Evolutionary conservation across 768 basidiomycete genomes (phyloP).

Genomic region (Russula emetica): DNA sequence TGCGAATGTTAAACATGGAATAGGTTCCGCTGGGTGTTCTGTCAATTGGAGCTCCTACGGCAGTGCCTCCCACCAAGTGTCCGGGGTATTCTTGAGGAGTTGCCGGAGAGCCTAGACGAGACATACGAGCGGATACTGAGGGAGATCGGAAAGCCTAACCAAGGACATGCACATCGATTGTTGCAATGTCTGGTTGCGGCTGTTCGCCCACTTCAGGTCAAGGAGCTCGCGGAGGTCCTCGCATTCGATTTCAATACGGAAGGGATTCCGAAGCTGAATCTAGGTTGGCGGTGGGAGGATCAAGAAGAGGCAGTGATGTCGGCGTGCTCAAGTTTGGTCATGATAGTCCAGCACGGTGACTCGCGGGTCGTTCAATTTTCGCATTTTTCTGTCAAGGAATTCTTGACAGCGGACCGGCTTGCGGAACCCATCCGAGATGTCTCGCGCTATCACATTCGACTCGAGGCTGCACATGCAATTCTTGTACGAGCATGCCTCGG

Average conservation of each 20-base stretch:
- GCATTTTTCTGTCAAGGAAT: slow-evolving; percentile 9
- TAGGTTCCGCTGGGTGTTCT: not conserved
- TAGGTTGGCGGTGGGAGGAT: not conserved
- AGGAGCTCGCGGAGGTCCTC: slow-evolving; percentile 3
- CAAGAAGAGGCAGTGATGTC: slow-evolving; percentile 3
- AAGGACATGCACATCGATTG: slow-evolving; percentile 2
- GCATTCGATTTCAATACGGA: not conserved
- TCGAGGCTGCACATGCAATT: not conserved
- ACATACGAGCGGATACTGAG: slow-evolving; percentile 10
- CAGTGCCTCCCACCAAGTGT: not conserved
- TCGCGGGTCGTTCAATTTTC: slow-evolving; percentile 1
- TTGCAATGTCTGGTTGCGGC: slow-evolving; percentile 1
- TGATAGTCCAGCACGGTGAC: not conserved
- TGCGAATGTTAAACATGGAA: no score
- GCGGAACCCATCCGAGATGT: not conserved
- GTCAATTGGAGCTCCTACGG: not conserved
- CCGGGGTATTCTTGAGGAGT: not conserved
- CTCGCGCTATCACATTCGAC: not conserved
- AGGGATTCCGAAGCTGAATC: not conserved
- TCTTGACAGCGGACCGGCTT: not conserved
- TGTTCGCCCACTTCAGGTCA: slow-evolving; percentile 2
- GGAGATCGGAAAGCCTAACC: slow-evolving; percentile 2
- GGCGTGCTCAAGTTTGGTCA: slow-evolving; percentile 1
- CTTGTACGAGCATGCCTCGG: slow-evolving; percentile 4
- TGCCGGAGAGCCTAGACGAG: not conserved